Percentiles rank a stretch among this genome's conserved stretches.
Evolutionary conservation across 805 yeast species (phyloP).

Genomic region (Yarrowia deformans): DNA sequence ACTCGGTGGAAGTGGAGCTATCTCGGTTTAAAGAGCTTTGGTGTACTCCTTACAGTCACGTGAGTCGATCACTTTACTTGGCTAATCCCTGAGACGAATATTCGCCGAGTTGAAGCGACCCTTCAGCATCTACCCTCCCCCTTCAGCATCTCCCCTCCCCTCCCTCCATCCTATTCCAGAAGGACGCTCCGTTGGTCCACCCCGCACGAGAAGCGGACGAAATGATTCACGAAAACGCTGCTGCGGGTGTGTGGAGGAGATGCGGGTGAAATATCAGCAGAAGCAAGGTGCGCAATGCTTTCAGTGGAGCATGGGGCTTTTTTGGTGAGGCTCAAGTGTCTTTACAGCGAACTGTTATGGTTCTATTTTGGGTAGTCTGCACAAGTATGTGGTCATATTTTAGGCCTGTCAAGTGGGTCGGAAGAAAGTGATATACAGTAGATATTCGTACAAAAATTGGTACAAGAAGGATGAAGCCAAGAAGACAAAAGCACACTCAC

Average conservation of each 20-base stretch:
- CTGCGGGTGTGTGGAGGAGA: neutral
- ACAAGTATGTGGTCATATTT: too few species aligned
- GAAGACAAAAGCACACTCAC: too few species aligned
- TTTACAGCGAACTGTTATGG: too few species aligned
- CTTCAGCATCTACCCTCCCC: neutral
- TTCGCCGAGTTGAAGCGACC: neutral
- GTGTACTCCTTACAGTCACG: neutral
- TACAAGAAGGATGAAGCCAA: too few species aligned
- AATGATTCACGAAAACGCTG: neutral
- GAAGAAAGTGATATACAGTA: too few species aligned
- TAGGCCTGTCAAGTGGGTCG: too few species aligned
- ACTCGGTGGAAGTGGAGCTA: neutral
- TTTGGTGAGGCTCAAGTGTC: too few species aligned
- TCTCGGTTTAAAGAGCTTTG: neutral
- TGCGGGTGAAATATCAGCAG: neutral
- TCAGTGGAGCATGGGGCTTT: too few species aligned
- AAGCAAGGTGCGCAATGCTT: too few species aligned
- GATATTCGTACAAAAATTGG: too few species aligned
- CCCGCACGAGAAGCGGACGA: slow-evolving; percentile 1
- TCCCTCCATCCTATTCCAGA: slow-evolving; percentile 10
- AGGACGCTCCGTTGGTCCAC: slow-evolving; percentile 13
- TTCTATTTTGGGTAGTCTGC: too few species aligned
- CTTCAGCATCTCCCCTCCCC: neutral
- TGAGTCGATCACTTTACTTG: neutral
- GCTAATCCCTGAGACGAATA: neutral